Base-by-base conservation (phyloP, 352 stramenopile species). In the Pythium inflatum region DNA sequence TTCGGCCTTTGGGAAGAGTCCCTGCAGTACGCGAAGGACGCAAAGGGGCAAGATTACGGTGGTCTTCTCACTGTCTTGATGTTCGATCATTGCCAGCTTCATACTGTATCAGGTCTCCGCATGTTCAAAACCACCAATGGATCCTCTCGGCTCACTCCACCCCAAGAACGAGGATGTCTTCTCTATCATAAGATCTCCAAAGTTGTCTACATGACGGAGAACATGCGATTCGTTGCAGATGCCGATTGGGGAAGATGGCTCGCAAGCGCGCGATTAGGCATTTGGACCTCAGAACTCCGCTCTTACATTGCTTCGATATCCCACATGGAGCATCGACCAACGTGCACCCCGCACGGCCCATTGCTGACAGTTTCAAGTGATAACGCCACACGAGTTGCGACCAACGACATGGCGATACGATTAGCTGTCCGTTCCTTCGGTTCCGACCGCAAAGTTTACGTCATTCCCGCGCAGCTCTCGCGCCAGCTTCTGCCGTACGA, bases 1-100 rank as follows among this genome's bases (percentile, higher is more conserved):
- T n/a, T 78, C 30, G 64, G 72, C 0, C 25, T 78, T 5, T 78
- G 72, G 67, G 68, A 73, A 62, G 73, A 76, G 57, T 60, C 73
- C 3, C n/a, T 76, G 3, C 60, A 34, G 0, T n/a, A 68, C 6
- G 27, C 20, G 16, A 56, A 38, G 50, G 59, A 51, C 25, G n/a
- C 49, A 24, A 1, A 30, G 20, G 9, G 18, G 30, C 0, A 66
- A 28, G 6, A 22, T 2, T 67, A 68, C 18, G 62, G 62, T 12
- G 62, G 62, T 1, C 25, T 68, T 18, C 6, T 68, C 2, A 27
- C 33, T 0, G 62, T 68, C 12, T 25, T 68, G 9, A 68, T 49
- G 71, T 38, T 60, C 31, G 53, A 60, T 27, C 49, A 59, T 3
- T 75, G 41, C 28, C 62, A 55, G 3, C n/a, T 62, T 13, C 12